Percentiles rank a stretch among this genome's conserved stretches.
Conservation (phyloP, 2,329 filamentous ascomycete genomes). For the Penicillium corylophilum region DNA sequence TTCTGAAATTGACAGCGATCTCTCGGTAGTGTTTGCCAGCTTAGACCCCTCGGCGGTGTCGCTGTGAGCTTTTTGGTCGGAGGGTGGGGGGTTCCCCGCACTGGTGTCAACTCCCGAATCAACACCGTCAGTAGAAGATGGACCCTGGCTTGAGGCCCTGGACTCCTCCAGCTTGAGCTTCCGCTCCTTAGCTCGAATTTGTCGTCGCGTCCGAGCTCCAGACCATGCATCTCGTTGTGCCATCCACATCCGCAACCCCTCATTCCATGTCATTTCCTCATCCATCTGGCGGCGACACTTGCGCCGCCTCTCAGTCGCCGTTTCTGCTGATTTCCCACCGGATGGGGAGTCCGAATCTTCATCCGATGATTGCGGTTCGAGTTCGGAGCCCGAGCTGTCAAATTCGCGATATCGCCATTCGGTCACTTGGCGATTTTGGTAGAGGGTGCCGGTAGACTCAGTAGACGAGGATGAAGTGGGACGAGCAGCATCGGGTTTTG, state of each 20-base stretch:
- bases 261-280: constrained; percentile 73
- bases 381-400: constrained; percentile 38
- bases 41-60: constrained; percentile 6
- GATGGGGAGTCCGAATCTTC: constrained; percentile 12
- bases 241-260: constrained; percentile 76
- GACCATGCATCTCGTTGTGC: constrained; percentile 82
- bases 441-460: constrained; percentile 15
- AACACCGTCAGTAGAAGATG: constrained; percentile 1
- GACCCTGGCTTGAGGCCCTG: not conserved
- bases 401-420: constrained; percentile 41
- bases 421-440: constrained; percentile 27
- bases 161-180: constrained; percentile 8
- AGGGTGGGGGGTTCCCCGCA: constrained; percentile 8
- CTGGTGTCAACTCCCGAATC: constrained; percentile 6
- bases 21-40: constrained; percentile 22
- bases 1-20: constrained; percentile 24
- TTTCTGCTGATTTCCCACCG: constrained; percentile 37
- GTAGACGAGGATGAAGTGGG: constrained; percentile 20
- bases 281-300: constrained; percentile 58
- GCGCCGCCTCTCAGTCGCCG: constrained; percentile 53
- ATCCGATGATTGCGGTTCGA: constrained; percentile 30
- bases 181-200: constrained; percentile 23
- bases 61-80: constrained; percentile 5
- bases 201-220: constrained; percentile 54
- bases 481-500: constrained; percentile 18